Evolutionary conservation across 345 rosid species (phyloP).

Genomic region (Dimocarpus longan): DNA sequence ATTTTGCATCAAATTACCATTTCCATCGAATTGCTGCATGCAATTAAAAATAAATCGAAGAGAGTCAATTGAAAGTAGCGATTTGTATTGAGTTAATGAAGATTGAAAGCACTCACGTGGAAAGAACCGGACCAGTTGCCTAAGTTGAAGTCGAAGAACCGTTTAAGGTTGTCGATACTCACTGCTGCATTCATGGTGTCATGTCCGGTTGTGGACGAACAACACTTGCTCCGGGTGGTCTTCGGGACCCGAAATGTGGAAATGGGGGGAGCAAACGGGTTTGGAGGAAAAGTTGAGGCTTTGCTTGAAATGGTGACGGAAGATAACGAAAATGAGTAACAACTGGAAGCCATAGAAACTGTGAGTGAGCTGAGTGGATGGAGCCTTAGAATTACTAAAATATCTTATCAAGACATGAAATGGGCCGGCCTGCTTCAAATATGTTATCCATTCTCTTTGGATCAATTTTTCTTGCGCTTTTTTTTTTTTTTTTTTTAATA

Average conservation of each 20-base stretch:
- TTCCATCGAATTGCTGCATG: conserved; percentile 78
- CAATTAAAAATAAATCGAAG: background rate
- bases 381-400: background rate
- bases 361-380: background rate
- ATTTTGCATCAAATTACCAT: conserved; percentile 70
- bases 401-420: background rate
- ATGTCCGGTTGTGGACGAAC: conserved; percentile 34
- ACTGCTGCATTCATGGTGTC: conserved; percentile 38
- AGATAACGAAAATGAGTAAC: conserved; percentile 32
- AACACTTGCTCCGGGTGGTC: conserved; percentile 37
- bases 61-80: background rate
- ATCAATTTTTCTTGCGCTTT: no score
- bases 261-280: conserved; percentile 18
- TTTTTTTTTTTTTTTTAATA: no score
- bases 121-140: conserved; percentile 92
- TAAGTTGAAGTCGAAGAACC: conserved; percentile 61
- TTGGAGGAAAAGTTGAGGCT: conserved; percentile 22
- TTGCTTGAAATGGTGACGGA: conserved; percentile 23
- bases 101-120: conserved; percentile 41
- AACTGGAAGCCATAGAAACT: conserved; percentile 38
- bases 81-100: background rate
- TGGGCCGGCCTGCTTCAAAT: background rate
- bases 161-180: conserved; percentile 70
- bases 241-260: conserved; percentile 30
- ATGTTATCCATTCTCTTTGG: no score